Evolutionary conservation across 176 grass and related monocot genomes (phyloP).

Genomic region (Juncus effusus): DNA sequence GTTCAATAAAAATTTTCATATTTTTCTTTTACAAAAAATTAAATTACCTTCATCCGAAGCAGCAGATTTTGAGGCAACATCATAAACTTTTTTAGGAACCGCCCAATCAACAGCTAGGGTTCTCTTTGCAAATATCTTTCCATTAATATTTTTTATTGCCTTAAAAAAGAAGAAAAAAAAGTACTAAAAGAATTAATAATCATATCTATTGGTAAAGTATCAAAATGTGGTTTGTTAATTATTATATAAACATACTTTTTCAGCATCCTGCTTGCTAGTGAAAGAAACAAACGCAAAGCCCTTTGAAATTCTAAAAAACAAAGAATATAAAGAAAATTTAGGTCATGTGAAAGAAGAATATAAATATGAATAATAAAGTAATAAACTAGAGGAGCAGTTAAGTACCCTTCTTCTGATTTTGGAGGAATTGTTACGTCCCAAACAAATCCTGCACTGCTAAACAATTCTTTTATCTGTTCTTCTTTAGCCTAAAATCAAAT

Average conservation of each 20-base stretch:
- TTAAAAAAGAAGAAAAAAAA: constrained; percentile 37
- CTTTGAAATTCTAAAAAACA: constrained; percentile 71
- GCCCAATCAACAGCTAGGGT: constrained; percentile 97
- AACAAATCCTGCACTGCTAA: constrained; percentile 71
- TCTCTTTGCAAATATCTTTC: constrained; percentile 67
- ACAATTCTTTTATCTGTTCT: constrained; percentile 64
- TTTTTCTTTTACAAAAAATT: neutral
- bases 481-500: constrained; percentile 53
- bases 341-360: constrained; percentile 11
- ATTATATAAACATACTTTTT: constrained; percentile 62
- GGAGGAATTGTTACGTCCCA: constrained; percentile 91
- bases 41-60: constrained; percentile 47
- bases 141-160: constrained; percentile 91
- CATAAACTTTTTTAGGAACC: constrained; percentile 79
- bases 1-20: constrained; percentile 5
- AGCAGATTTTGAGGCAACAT: constrained; percentile 50
- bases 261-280: constrained; percentile 88
- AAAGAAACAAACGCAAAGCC: constrained; percentile 99
- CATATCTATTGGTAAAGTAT: constrained; percentile 17
- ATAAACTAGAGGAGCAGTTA: constrained; percentile 7
- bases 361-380: neutral
- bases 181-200: constrained; percentile 23
- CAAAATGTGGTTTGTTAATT: neutral
- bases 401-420: constrained; percentile 67
- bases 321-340: constrained; percentile 7